These are phyloP conservation scores for Cutaneotrichosporon mucoides DNA, from an alignment of 1,284 basidiomycete genomes.

Conservation along the genomic window DNA sequence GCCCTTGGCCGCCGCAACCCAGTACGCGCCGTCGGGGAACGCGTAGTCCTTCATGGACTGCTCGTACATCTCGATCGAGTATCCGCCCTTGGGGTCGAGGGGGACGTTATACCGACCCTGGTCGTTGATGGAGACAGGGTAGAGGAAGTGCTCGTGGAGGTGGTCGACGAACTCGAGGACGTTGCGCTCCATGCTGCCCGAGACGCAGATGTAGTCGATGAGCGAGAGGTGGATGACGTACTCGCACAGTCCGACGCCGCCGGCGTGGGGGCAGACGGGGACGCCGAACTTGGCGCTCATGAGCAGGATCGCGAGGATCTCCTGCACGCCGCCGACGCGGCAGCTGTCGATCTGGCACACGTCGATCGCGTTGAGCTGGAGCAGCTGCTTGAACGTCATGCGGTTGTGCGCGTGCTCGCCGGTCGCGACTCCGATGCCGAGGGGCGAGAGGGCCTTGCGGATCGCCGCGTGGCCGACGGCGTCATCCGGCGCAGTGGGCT, in stretches of 20 bases:
- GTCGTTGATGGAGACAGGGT: constrained; percentile 81
- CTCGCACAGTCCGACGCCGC: constrained; percentile 86
- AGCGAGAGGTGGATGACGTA: constrained; percentile 50
- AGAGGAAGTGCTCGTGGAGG: constrained; percentile 86
- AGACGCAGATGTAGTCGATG: constrained; percentile 89
- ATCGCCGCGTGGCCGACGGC: constrained; percentile 56
- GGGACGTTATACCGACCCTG: constrained; percentile 73
- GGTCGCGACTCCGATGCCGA: constrained; percentile 88
- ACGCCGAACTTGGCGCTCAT: constrained; percentile 86
- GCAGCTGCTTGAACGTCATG: constrained; percentile 95
- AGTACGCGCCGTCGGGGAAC: constrained; percentile 52
- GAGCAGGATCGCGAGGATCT: constrained; percentile 85
- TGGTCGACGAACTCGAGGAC: constrained; percentile 64
- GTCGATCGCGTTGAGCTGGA: constrained; percentile 89
- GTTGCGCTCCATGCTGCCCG: constrained; percentile 87
- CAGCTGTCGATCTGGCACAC: constrained; percentile 96
- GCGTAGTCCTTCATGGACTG: constrained; percentile 48
- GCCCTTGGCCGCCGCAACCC: constrained; percentile 44
- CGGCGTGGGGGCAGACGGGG: constrained; percentile 89
- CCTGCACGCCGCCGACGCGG: constrained; percentile 85
- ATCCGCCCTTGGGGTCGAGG: constrained; percentile 48
- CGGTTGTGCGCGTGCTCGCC: constrained; percentile 95
- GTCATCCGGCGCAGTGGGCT: constrained; percentile 91
- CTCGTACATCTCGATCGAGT: constrained; percentile 52
- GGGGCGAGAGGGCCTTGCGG: constrained; percentile 61